Evolutionary conservation across 2,329 filamentous ascomycete genomes (phyloP), one percentile per base, ranked within the genome.

Genomic region (Fusarium sp.): DNA sequence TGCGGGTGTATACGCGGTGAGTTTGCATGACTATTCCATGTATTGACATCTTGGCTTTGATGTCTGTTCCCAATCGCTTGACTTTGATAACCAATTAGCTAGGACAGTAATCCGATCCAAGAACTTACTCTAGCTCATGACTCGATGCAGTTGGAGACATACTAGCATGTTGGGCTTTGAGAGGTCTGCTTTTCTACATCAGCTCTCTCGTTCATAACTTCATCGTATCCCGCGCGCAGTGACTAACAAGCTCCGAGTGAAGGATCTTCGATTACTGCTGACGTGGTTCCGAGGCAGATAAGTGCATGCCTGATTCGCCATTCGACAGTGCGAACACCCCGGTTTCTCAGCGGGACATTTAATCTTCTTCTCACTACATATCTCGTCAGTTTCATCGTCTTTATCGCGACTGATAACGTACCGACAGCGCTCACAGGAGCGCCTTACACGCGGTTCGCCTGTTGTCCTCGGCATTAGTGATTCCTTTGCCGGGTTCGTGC

Each of bases 281-380:
- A 49, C 42, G 15, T 68, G 65, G 13, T 69, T 74, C 1, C 72
- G 52, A 3, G 75, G 75, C 2, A 77, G 75, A 59, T 77, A 77
- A 3, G 70, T 52, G 18, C 75, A 77, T 0, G 62, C 54, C 21
- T 75, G 67, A 18, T 67, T 66, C 4, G 75, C 69, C 2, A 72
- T 61, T 10, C 60, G 63, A 32, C 75, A 77, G 44, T 75, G 75
- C 6, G 75, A 76, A 47, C 75, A 77, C 0, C 25, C 60, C 1
- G 75, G 75, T 35, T 77, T 77, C 52, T 77, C 75, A 30, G 75
- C 72, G 6, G 75, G 73, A 16, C 75, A 77, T 52, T 77, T 77
- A 3, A 75, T 75, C 57, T 77, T 77, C 44, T 77, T 77, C 21
- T 76, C 64, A 5, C 75, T 53, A 9, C 21, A 30, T 15, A 9